These are phyloP conservation scores for Chlorella variabilis DNA, from an alignment of 163 green algal species.

Conservation along the genomic window DNA sequence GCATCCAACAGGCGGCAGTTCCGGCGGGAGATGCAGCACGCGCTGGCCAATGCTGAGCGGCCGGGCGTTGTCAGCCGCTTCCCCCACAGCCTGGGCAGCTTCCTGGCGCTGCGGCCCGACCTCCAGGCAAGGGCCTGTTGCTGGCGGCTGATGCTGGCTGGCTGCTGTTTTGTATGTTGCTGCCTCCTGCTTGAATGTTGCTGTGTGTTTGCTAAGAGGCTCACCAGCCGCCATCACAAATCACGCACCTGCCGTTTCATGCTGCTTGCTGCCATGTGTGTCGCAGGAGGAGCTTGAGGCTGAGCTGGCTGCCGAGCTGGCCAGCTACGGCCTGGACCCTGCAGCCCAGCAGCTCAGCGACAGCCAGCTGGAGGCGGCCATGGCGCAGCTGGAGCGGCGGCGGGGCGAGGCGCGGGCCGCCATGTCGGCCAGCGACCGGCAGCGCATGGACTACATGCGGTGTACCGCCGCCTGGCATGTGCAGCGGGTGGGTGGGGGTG, in stretches of 20 bases:
- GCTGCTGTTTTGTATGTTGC: neutral
- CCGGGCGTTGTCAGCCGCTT: slow-evolving; percentile 37
- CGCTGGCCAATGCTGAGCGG: slow-evolving; percentile 23
- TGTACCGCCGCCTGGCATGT: slow-evolving; percentile 29
- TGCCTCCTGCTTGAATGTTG: too few relatives aligned
- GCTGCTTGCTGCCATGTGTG: neutral
- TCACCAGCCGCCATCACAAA: too few relatives aligned
- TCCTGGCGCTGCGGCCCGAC: slow-evolving; percentile 22
- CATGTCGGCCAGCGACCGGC: slow-evolving; percentile 18
- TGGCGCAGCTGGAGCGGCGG: slow-evolving; percentile 30
- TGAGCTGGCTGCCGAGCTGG: slow-evolving; percentile 33
- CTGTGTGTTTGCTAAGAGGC: too few relatives aligned
- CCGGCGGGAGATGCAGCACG: slow-evolving; percentile 19
- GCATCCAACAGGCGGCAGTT: slow-evolving; percentile 17
- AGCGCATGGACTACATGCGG: slow-evolving; percentile 39
- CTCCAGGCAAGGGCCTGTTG: neutral
- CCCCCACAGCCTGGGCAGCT: slow-evolving; percentile 29
- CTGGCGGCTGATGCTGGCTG: neutral
- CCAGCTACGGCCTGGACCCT: slow-evolving; percentile 13
- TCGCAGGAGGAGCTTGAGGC: slow-evolving; percentile 35
- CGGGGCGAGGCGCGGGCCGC: neutral
- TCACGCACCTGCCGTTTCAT: too few relatives aligned
- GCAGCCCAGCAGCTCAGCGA: slow-evolving; percentile 3
- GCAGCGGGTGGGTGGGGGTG: slow-evolving; percentile 27
- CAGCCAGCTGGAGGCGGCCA: slow-evolving; percentile 12